Conservation (phyloP, 306 rosid genomes). For the Elaeagnus macrophylla region DNA sequence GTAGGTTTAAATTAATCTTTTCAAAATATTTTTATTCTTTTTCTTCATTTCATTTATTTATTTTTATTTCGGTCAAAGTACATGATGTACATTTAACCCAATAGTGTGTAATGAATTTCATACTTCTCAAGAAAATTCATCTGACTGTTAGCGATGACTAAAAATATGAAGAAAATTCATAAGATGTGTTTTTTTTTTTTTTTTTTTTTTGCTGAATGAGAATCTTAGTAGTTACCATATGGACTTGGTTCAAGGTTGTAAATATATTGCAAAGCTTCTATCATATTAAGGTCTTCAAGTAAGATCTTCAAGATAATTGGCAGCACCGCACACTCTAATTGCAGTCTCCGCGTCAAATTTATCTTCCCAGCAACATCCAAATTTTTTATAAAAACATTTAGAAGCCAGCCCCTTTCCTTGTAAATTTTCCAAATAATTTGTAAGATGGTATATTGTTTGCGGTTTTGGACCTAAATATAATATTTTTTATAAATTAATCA, state of each 20-base stretch:
- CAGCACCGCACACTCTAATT: conserved; percentile 93
- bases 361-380: conserved; percentile 73
- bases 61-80: too few relatives aligned
- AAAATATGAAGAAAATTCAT: conserved; percentile 93
- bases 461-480: too few relatives aligned
- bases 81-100: too few relatives aligned
- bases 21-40: too few relatives aligned
- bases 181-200: too few relatives aligned
- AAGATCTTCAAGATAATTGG: conserved; percentile 92
- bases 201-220: conserved; percentile 79
- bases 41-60: too few relatives aligned
- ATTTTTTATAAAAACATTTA: conserved; percentile 68
- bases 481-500: too few relatives aligned
- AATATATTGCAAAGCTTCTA: conserved; percentile 81
- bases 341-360: conserved; percentile 97
- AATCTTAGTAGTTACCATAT: conserved; percentile 90
- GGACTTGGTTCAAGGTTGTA: conserved; percentile 86
- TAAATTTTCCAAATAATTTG: conserved; percentile 91
- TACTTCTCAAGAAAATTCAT: conserved; percentile 93
- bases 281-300: conserved; percentile 98
- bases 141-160: conserved; percentile 74
- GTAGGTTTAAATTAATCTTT: too few relatives aligned
- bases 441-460: conserved; percentile 87
- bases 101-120: conserved; percentile 88
- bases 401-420: conserved; percentile 98